These are phyloP conservation scores for Farysia itapuensis DNA, from an alignment of 1,284 basidiomycete genomes.

Conservation along the genomic window DNA sequence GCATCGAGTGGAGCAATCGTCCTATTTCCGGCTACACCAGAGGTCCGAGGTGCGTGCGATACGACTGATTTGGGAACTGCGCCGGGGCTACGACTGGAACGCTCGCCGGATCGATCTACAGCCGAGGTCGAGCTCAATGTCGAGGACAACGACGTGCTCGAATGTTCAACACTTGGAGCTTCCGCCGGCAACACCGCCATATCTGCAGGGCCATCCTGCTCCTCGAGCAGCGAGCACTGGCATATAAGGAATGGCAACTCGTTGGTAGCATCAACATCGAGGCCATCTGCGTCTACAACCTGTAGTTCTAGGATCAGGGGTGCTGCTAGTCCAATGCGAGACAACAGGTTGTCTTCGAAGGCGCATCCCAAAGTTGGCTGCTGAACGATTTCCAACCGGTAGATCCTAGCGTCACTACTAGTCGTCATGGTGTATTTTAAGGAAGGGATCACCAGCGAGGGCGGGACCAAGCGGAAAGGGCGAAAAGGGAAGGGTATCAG, in stretches of 20 bases:
- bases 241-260: constrained; percentile 42
- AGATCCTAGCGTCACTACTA: background rate
- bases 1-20: background rate
- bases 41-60: constrained; percentile 2
- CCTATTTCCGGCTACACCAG: background rate
- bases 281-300: constrained; percentile 11
- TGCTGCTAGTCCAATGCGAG: constrained; percentile 37
- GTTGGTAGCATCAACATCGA: constrained; percentile 3
- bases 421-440: too few species aligned
- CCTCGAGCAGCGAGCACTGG: constrained; percentile 33
- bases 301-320: constrained; percentile 39
- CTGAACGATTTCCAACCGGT: constrained; percentile 29
- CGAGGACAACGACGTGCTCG: background rate
- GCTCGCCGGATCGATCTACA: background rate
- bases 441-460: too few species aligned
- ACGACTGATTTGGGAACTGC: background rate
- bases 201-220: constrained; percentile 21
- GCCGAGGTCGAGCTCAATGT: background rate
- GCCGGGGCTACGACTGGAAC: background rate
- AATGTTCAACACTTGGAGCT: background rate
- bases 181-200: constrained; percentile 7
- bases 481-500: too few species aligned
- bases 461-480: too few species aligned
- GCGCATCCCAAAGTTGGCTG: constrained; percentile 37
- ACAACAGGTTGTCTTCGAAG: constrained; percentile 38